phyloP scores from a whole-genome alignment of 2,329 filamentous ascomycete genomes.

The Paraconiothyrium sp. region DNA sequence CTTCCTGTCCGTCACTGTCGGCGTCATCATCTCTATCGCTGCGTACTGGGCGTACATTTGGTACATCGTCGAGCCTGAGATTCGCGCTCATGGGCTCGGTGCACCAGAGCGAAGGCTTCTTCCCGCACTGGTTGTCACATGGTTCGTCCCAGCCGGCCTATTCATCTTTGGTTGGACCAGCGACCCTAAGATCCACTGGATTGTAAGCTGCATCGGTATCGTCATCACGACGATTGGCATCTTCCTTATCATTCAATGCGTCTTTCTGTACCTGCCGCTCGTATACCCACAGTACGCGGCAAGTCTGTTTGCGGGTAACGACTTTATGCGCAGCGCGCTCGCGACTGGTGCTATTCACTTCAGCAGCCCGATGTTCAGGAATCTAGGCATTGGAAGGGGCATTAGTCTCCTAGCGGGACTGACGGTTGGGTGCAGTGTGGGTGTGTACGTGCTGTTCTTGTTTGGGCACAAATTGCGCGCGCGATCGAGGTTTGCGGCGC shows the following conservation, averaged over 20 bases:
- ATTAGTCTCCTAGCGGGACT: slow-evolving; percentile 60
- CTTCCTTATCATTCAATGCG: slow-evolving; percentile 57
- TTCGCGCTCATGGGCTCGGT: slow-evolving; percentile 71
- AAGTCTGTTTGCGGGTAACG: slow-evolving; percentile 69
- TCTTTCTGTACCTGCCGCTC: slow-evolving; percentile 72
- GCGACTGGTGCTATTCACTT: slow-evolving; percentile 70
- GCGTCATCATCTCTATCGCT: slow-evolving; percentile 71
- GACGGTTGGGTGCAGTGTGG: slow-evolving; percentile 56
- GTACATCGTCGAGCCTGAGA: slow-evolving; percentile 72
- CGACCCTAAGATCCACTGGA: slow-evolving; percentile 67
- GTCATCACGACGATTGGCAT: slow-evolving; percentile 59
- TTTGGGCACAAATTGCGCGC: slow-evolving; percentile 42
- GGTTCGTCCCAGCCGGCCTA: slow-evolving; percentile 70
- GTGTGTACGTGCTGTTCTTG: slow-evolving; percentile 68
- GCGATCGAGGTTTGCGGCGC: slow-evolving; percentile 44
- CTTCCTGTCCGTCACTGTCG: slow-evolving; percentile 83
- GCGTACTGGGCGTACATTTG: slow-evolving; percentile 78
- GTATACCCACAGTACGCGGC: slow-evolving; percentile 62
- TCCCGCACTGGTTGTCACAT: slow-evolving; percentile 67
- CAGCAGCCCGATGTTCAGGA: slow-evolving; percentile 66
- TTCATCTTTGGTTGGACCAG: slow-evolving; percentile 76
- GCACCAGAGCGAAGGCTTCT: slow-evolving; percentile 78
- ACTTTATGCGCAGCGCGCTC: slow-evolving; percentile 64
- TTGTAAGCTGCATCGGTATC: slow-evolving; percentile 65
- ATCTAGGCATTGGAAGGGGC: slow-evolving; percentile 68